Conservation (phyloP, 2,329 filamentous ascomycete species). For the Macrophomina pseudophaseolina region DNA sequence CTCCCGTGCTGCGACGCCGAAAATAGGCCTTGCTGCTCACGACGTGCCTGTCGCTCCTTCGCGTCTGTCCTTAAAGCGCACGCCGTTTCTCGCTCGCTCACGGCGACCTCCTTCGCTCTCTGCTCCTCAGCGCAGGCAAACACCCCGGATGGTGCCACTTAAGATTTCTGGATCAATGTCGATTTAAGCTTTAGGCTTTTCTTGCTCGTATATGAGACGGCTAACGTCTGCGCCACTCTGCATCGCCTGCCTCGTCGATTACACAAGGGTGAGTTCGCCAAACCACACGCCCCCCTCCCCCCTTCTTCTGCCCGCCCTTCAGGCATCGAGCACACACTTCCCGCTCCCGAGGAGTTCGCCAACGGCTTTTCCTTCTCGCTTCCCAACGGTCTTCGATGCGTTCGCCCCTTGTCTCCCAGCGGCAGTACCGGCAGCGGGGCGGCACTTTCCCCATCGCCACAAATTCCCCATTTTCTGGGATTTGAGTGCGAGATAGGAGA, state of each 20-base stretch:
- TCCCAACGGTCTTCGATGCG: too few relatives aligned
- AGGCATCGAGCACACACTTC: neutral
- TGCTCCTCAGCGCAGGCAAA: neutral
- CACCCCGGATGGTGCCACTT: neutral
- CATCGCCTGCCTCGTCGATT: slow-evolving; percentile 4
- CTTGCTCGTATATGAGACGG: neutral
- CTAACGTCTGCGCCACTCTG: slow-evolving; percentile 7
- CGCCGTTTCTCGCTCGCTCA: neutral
- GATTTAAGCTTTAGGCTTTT: slow-evolving; percentile 20
- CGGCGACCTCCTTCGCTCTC: neutral
- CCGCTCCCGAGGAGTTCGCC: neutral
- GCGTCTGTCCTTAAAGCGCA: neutral
- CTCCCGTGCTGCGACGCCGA: neutral
- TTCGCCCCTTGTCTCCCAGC: too few relatives aligned
- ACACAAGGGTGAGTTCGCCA: slow-evolving; percentile 8
- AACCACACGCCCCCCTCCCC: neutral
- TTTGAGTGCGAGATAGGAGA: neutral
- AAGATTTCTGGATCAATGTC: slow-evolving; percentile 1
- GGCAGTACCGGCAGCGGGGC: too few relatives aligned
- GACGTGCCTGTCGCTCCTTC: neutral
- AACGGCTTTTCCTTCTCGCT: too few relatives aligned
- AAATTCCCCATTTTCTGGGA: neutral
- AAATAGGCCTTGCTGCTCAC: neutral
- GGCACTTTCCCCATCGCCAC: neutral
- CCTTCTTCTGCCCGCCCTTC: neutral